Evolutionary conservation across 805 yeast species (phyloP).

Genomic region (Hanseniaspora hatyaiensis): DNA sequence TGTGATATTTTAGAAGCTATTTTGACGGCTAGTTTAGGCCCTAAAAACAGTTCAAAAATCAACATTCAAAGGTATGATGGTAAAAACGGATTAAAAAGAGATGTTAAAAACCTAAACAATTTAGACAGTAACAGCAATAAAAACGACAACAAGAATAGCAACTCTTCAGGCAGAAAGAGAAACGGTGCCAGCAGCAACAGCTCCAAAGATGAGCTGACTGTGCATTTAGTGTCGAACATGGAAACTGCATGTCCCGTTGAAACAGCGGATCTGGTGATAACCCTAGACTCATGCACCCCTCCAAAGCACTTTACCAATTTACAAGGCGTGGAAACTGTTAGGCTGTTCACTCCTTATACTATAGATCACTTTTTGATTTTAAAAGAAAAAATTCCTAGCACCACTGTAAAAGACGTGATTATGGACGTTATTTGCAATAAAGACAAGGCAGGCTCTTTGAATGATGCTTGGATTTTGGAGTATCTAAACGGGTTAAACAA

Average conservation of each 20-base stretch:
- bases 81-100: constrained; percentile 38
- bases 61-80: constrained; percentile 53
- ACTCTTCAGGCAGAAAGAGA: not conserved
- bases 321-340: constrained; percentile 2
- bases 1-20: constrained; percentile 66
- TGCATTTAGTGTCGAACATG: constrained; percentile 37
- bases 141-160: not conserved
- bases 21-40: constrained; percentile 40
- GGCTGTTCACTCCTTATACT: constrained; percentile 6
- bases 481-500: constrained; percentile 5
- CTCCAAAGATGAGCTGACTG: constrained; percentile 22
- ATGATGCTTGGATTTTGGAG: constrained; percentile 6
- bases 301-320: not conserved
- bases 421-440: constrained; percentile 13
- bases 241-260: constrained; percentile 22
- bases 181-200: not conserved
- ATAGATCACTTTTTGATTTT: constrained; percentile 9
- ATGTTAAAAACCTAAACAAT: constrained; percentile 24
- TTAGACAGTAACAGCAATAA: not conserved
- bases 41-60: constrained; percentile 27
- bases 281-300: constrained; percentile 40
- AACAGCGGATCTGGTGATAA: constrained; percentile 32
- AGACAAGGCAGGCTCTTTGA: constrained; percentile 6
- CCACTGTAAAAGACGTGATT: not conserved
- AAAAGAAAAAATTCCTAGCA: not conserved